Evolutionary conservation across 495 filamentous ascomycete genomes (phyloP).

Genomic region (Amorphotheca resinae): DNA sequence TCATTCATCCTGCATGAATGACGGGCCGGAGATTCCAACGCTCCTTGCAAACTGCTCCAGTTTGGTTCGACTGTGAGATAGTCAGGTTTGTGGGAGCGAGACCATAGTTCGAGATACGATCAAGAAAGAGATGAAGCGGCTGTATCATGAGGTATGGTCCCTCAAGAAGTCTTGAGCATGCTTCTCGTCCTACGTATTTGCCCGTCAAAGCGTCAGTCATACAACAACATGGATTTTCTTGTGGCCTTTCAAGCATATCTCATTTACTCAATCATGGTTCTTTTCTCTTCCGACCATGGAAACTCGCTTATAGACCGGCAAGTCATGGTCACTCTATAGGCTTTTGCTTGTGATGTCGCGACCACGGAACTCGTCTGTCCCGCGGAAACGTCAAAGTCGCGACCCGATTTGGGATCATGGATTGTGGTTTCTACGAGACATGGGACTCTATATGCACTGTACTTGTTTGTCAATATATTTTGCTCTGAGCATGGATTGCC

Average conservation of each 20-base stretch:
- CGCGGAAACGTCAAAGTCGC: constrained; percentile 25
- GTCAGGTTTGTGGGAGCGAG: constrained; percentile 29
- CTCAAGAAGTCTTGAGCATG: no score
- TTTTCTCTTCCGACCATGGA: constrained; percentile 25
- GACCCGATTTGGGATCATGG: constrained; percentile 38
- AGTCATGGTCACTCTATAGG: constrained; percentile 34
- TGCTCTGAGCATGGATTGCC: constrained; percentile 30
- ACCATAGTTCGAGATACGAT: constrained; percentile 22
- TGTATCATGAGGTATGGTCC: constrained; percentile 12
- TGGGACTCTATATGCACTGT: constrained; percentile 36
- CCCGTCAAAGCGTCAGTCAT: constrained; percentile 18
- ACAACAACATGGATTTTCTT: constrained; percentile 27
- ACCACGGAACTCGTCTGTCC: constrained; percentile 30
- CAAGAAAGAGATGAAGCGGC: constrained; percentile 28
- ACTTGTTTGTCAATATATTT: constrained; percentile 34
- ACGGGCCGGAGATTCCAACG: constrained; percentile 11
- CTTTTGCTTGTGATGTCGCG: constrained; percentile 28
- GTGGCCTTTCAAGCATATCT: constrained; percentile 38
- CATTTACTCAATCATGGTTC: constrained; percentile 32
- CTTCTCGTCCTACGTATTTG: no score
- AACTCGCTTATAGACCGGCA: constrained; percentile 23
- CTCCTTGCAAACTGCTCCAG: constrained; percentile 34
- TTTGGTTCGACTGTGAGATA: constrained; percentile 30
- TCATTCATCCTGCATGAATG: constrained; percentile 29
- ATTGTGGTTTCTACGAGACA: constrained; percentile 33